Base-by-base conservation (phyloP, 345 rosid genomes). In the Melaleuca alternifolia region DNA sequence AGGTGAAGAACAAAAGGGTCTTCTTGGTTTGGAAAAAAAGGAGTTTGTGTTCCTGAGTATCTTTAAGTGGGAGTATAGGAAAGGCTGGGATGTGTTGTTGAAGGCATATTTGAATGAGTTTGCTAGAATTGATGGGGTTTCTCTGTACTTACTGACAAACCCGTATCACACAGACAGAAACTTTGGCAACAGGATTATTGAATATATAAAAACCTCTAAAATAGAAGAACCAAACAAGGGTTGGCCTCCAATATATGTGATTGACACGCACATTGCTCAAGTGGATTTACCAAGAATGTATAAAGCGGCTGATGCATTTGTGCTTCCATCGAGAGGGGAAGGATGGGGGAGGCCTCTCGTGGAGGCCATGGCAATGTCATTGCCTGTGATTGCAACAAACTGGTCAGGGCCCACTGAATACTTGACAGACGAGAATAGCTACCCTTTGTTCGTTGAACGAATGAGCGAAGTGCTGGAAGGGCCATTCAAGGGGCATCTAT, bases 311-410 rank as follows among this genome's bases (percentile, higher is more conserved):
- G 90, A 92, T 92, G 95, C 96, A 21, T 96, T 94, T 92, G 96
- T 93, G 87, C 92, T 94, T 85, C 92, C 98, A 44, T 94, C 97
- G 7, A 94, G 99, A 89, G 99, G 98, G 26, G 98, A 96, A 91
- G 98, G 98, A 6, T 96, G 98, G 97, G 98, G 95, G 54, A 89
- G 98, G 85, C 98, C 97, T 0, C 82, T 93, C 24, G 95, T 93
- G 83, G 99, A 95, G 90, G 99, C 98, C 50, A 96, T 95, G 98
- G 92, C 99, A 15, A 96, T 96, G 98, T 89, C 95, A 57, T 93
- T 94, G 87, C 98, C 98, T 1, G 95, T 95, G 86, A 95, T 95
- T 48, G 89, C 95, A 10, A 94, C 99, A 0, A 94, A 96, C 87
- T 96, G 98, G 98, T 95, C 98, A 16, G 98, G 98, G 20, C 96